Conservation (phyloP, 2,329 filamentous ascomycete genomes). For the Zalaria obscura region DNA sequence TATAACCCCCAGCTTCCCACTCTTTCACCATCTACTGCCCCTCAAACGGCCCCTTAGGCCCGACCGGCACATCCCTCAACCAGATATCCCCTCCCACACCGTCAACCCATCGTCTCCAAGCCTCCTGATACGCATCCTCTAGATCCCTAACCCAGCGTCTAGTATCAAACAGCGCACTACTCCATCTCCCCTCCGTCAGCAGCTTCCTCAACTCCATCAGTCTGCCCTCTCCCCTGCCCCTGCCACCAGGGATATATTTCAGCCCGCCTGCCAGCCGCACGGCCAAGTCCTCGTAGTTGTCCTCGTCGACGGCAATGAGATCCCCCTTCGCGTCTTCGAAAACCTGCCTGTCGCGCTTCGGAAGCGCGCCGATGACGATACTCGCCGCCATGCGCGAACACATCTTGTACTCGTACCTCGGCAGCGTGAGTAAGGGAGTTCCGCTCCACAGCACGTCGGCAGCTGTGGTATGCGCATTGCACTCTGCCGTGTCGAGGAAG, state of each 20-base stretch:
- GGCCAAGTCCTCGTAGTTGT: slow-evolving; percentile 71
- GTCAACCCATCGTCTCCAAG: slow-evolving; percentile 76
- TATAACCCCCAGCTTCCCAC: too few species aligned
- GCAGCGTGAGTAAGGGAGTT: slow-evolving; percentile 79
- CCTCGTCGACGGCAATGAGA: slow-evolving; percentile 63
- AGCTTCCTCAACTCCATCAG: slow-evolving; percentile 66
- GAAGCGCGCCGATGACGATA: slow-evolving; percentile 79
- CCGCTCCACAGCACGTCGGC: slow-evolving; percentile 95
- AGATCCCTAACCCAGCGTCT: slow-evolving; percentile 80
- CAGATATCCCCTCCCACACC: slow-evolving; percentile 90
- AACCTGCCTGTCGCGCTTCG: slow-evolving; percentile 51
- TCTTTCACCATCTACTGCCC: too few species aligned
- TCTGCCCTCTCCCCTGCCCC: slow-evolving; percentile 47
- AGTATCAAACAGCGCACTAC: slow-evolving; percentile 81
- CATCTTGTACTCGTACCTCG: slow-evolving; percentile 95
- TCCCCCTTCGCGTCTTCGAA: slow-evolving; percentile 44
- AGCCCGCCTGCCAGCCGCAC: slow-evolving; percentile 52
- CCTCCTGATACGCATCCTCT: slow-evolving; percentile 74
- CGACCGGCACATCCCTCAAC: slow-evolving; percentile 28
- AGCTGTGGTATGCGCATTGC: slow-evolving; percentile 94
- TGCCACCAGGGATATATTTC: slow-evolving; percentile 36
- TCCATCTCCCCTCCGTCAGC: slow-evolving; percentile 73
- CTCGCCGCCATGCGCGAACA: slow-evolving; percentile 96
- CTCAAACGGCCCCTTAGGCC: too few species aligned
- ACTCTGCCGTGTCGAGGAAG: slow-evolving; percentile 94